Evolutionary conservation across 495 filamentous ascomycete species (phyloP), one percentile per base, ranked within the genome.

Genomic region (Neurospora sp.): DNA sequence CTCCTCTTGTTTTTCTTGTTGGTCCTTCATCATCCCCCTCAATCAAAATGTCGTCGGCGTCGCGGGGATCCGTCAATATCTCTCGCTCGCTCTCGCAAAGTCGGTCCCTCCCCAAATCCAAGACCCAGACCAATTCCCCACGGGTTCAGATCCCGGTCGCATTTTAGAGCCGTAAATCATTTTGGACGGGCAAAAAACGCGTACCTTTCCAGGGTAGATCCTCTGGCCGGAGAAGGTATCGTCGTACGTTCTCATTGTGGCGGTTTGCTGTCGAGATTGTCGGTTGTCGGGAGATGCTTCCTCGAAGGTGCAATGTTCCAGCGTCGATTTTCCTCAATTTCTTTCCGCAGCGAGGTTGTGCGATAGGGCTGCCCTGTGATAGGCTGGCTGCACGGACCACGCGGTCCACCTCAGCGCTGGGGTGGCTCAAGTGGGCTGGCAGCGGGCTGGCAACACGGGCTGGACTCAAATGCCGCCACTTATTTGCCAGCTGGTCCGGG

Each of bases 191-290:
- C 22, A 31, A 44, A 16, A 35, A 38, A 37, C 68, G 85, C 90
- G 85, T 91, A 98, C 94, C 94, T 97, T 98, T 85, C 94, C 94
- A 81, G 94, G 94, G 90, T 97, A 98, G 87, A 98, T 97, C 90
- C 92, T 94, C 89, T 94, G 90, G 83, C 94, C 94, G 87, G 91
- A 93, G 91, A 98, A 98, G 81, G 91, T 89, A 86, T 98, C 94
- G 89, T 97, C 94, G 94, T 97, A 98, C 86, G 93, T 97, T 89
- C 93, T 91, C 93, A 97, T 97, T 83, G 85, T 93, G 90, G 87
- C 86, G 87, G 87, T 85, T 81, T 75, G 73, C 78, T 77, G 78
- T 78, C 78, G 79, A 79, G 72, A 71, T 76, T 83, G 79, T 77
- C 80, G 53, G 78, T 75, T 78, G 73, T 79, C 76, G 76, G 76